Base-by-base conservation (phyloP, 495 filamentous ascomycete species). In the Rusavskia elegans region DNA sequence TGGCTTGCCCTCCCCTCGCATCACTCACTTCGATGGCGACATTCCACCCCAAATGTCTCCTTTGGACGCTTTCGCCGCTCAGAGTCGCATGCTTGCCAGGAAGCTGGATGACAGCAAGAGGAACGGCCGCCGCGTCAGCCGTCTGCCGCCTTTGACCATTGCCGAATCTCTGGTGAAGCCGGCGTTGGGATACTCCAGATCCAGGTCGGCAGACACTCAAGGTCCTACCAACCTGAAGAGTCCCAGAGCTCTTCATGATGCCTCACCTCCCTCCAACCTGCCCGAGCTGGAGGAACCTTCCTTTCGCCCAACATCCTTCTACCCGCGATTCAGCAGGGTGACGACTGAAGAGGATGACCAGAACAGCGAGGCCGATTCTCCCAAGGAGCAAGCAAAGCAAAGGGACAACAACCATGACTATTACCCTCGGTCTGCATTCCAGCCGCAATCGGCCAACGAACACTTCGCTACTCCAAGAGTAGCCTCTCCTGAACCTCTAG, bases 1-100 rank as follows among this genome's bases (percentile, higher is more conserved):
- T 14, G 68, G 77, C 11, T 66, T 83, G 6, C 71, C 73, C 49
- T 87, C 84, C 3, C 83, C 85, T 40, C 79, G 84, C 49, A 69
- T 89, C 55, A 64, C 69, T 54, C 85, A 90, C 62, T 73, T 82
- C 50, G 82, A 84, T 48, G 92, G 90, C 46, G 92, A 95, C 59
- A 75, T 88, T 10, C 90, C 92, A 32, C 92, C 92, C 16, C 83
- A 89, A 30, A 77, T 96, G 46, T 97, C 92, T 2, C 92, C 92
- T 16, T 78, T 98, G 45, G 92, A 97, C 73, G 90, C 92, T 38
- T 87, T 98, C 56, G 88, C 87, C 17, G 76, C 86, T 53, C 89
- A 95, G 57, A 89, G 88, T 53, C 82, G 89, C 48, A 64, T 90
- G 56, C 76, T 97, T 44, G 85, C 87, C n/a, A 84, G 79, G 65